These are phyloP conservation scores for Fusarium virguliforme DNA, from an alignment of 2,329 filamentous ascomycete species.

Conservation along the genomic window DNA sequence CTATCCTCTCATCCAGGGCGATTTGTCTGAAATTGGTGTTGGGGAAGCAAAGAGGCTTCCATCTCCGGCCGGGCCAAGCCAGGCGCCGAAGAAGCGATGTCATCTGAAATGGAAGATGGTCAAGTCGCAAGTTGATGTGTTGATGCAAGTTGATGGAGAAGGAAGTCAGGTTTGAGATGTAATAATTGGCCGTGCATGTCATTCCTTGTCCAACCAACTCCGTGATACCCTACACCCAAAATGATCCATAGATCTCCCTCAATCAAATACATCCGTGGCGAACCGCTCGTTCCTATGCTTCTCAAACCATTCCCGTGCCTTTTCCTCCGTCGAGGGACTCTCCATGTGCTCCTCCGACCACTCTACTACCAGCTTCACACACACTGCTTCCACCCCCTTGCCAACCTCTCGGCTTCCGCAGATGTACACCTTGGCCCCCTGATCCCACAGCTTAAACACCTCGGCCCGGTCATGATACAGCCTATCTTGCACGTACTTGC, in stretches of 20 bases:
- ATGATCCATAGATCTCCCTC: conserved; percentile 15
- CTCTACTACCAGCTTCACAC: conserved; percentile 55
- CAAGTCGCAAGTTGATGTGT: too few relatives aligned
- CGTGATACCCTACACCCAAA: background rate
- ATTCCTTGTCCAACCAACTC: too few relatives aligned
- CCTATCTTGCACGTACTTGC: conserved; percentile 65
- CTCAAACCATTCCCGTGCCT: conserved; percentile 65
- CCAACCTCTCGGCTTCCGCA: conserved; percentile 73
- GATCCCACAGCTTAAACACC: conserved; percentile 58
- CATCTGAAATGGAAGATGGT: background rate
- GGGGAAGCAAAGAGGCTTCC: conserved; percentile 42
- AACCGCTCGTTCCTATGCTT: conserved; percentile 69
- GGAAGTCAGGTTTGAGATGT: too few relatives aligned
- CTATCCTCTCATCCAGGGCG: conserved; percentile 17
- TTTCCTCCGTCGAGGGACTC: conserved; percentile 55
- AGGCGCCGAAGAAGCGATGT: conserved; percentile 24
- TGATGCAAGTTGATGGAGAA: too few relatives aligned
- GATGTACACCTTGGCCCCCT: conserved; percentile 72
- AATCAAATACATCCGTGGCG: conserved; percentile 75
- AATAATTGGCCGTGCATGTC: too few relatives aligned
- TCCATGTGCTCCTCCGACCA: conserved; percentile 51
- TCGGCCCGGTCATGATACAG: conserved; percentile 58
- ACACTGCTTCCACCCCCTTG: conserved; percentile 62
- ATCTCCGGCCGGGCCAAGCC: conserved; percentile 24
- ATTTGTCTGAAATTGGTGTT: conserved; percentile 35